Conservation (phyloP, 805 yeast species). For the Isabelozyma gotoi region DNA sequence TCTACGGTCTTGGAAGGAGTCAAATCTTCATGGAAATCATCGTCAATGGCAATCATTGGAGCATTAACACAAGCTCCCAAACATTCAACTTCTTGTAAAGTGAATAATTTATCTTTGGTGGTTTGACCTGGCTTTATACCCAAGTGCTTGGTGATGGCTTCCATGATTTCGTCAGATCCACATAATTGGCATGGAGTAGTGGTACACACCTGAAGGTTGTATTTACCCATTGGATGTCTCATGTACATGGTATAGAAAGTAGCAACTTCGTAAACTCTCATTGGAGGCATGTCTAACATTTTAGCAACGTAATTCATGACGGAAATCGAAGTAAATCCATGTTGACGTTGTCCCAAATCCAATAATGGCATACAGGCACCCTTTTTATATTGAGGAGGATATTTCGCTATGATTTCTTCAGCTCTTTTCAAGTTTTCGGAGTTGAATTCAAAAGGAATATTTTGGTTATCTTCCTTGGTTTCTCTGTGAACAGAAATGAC, state of each 20-base stretch:
- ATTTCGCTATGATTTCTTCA: slow-evolving; percentile 70
- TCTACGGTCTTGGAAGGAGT: slow-evolving; percentile 63
- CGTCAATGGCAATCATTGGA: slow-evolving; percentile 84
- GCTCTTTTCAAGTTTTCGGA: slow-evolving; percentile 66
- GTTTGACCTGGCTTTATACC: slow-evolving; percentile 75
- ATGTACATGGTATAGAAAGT: slow-evolving; percentile 91
- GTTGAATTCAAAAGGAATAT: slow-evolving; percentile 70
- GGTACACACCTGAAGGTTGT: slow-evolving; percentile 81
- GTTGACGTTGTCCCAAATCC: slow-evolving; percentile 85
- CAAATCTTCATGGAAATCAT: slow-evolving; percentile 80
- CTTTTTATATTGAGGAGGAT: slow-evolving; percentile 84
- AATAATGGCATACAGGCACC: slow-evolving; percentile 86
- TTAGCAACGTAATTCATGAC: slow-evolving; percentile 91
- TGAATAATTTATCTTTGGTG: slow-evolving; percentile 70
- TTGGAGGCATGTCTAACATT: slow-evolving; percentile 83
- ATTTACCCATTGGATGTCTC: slow-evolving; percentile 83
- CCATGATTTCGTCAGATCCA: slow-evolving; percentile 77
- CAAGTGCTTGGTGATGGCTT: slow-evolving; percentile 61
- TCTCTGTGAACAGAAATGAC: slow-evolving; percentile 70
- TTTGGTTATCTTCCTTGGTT: slow-evolving; percentile 62
- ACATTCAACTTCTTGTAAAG: slow-evolving; percentile 86
- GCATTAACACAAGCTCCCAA: slow-evolving; percentile 91
- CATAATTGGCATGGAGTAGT: slow-evolving; percentile 88
- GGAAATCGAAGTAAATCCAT: slow-evolving; percentile 80
- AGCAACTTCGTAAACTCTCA: slow-evolving; percentile 92